A percentile compares a stretch with the other conserved stretches of the same genome.
phyloP scores from a whole-genome alignment of 768 basidiomycete genomes.

The Serendipita vermifera region DNA sequence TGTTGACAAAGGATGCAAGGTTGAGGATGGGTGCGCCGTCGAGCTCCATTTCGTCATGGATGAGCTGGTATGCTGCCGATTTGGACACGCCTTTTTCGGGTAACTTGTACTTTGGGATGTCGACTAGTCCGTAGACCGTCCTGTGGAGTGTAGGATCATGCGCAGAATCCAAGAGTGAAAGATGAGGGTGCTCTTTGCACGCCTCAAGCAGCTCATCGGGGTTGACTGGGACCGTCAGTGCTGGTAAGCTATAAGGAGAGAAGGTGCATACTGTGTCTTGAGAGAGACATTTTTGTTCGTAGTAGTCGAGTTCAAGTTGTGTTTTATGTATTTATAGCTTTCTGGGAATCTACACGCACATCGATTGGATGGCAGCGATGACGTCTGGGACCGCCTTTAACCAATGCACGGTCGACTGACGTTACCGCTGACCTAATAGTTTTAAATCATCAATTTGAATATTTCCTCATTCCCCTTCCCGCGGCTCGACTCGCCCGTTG shows the following conservation, averaged over 20 bases:
- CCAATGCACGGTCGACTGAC: too few species aligned
- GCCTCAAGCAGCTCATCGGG: slow-evolving; percentile 50
- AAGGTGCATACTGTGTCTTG: not conserved
- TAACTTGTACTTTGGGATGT: slow-evolving; percentile 16
- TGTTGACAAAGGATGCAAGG: slow-evolving; percentile 55
- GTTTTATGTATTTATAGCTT: too few species aligned
- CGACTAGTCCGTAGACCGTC: slow-evolving; percentile 39
- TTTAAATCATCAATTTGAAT: too few species aligned
- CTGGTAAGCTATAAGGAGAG: not conserved
- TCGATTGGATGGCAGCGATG: too few species aligned
- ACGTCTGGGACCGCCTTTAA: too few species aligned
- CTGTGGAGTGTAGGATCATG: slow-evolving; percentile 48
- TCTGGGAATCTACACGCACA: too few species aligned
- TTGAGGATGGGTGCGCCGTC: slow-evolving; percentile 47
- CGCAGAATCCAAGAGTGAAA: not conserved
- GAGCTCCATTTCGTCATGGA: slow-evolving; percentile 50
- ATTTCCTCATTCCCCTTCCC: too few species aligned
- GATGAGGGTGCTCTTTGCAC: slow-evolving; percentile 28
- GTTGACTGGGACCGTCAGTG: slow-evolving; percentile 31
- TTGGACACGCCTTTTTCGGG: slow-evolving; percentile 37
- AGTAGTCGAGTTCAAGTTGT: not conserved
- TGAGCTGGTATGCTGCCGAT: slow-evolving; percentile 41
- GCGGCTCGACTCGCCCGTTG: too few species aligned
- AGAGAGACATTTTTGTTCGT: not conserved
- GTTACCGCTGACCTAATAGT: too few species aligned